A percentile compares a stretch with the other conserved stretches of the same genome.
These are phyloP conservation scores for Candida nanaspora DNA, from an alignment of 805 yeast species.

Conservation along the genomic window DNA sequence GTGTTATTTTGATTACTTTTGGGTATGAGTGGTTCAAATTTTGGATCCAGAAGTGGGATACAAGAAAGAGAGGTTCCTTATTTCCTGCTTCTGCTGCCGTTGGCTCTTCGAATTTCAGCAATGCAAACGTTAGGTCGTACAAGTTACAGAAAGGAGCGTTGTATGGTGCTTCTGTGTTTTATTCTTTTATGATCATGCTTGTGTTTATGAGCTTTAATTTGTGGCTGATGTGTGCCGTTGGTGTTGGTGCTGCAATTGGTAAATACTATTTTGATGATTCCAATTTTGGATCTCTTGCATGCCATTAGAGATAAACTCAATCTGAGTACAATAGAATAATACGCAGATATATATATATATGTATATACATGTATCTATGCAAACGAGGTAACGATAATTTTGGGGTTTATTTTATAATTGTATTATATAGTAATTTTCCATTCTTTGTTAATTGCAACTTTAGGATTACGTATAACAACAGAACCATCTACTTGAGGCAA, in stretches of 20 bases:
- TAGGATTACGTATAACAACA: constrained; percentile 41
- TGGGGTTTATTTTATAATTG: too few species aligned
- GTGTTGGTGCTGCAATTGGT: constrained; percentile 34
- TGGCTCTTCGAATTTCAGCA: constrained; percentile 2
- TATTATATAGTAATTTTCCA: constrained; percentile 32
- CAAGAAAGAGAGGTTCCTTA: constrained; percentile 4
- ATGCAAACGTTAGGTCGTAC: constrained; percentile 9
- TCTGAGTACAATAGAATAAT: too few species aligned
- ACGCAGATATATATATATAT: too few species aligned
- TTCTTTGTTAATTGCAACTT: constrained; percentile 32
- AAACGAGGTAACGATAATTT: too few species aligned
- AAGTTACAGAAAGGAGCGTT: constrained; percentile 23
- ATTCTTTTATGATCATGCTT: constrained; percentile 38
- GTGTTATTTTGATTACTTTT: constrained; percentile 23
- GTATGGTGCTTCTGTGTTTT: constrained; percentile 35
- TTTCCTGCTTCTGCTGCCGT: neutral
- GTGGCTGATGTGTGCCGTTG: constrained; percentile 39
- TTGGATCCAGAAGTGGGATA: constrained; percentile 17
- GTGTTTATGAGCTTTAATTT: constrained; percentile 41
- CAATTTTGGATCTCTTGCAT: constrained; percentile 14
- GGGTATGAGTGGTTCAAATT: constrained; percentile 31
- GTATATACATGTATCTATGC: too few species aligned
- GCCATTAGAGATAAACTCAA: constrained; percentile 15
- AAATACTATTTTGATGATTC: constrained; percentile 19
- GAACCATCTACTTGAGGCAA: constrained; percentile 6